These are phyloP conservation scores for Eucalyptus cloeziana DNA, from an alignment of 345 rosid species.

Conservation along the genomic window DNA sequence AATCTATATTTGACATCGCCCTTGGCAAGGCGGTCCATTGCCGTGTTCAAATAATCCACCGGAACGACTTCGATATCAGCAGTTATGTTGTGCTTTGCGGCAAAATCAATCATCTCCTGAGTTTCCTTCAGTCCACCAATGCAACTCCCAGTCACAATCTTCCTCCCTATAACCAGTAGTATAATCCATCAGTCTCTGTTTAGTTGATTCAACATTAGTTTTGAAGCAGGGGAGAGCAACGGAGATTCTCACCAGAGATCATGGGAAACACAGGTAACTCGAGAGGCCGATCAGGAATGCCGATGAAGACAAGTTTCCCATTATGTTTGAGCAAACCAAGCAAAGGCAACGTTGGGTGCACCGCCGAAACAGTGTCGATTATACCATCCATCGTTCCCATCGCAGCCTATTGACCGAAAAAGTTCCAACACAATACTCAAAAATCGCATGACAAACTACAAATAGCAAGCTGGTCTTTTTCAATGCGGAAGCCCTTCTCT, in stretches of 20 bases:
- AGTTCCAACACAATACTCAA: background rate
- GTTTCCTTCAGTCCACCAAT: conserved; percentile 30
- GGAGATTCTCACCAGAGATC: conserved; percentile 2
- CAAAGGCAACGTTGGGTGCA: conserved; percentile 27
- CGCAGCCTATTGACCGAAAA: conserved; percentile 18
- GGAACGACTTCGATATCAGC: conserved; percentile 21
- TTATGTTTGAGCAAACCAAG: conserved; percentile 27
- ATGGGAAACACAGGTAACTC: conserved; percentile 26
- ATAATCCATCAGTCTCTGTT: background rate
- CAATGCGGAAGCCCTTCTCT: too few species aligned
- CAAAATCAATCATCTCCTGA: conserved; percentile 29
- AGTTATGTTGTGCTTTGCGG: conserved; percentile 16
- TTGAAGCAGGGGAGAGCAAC: background rate
- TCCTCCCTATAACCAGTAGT: background rate
- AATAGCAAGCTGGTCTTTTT: too few species aligned
- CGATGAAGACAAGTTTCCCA: conserved; percentile 40
- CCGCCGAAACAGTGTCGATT: conserved; percentile 42
- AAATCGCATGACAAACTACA: background rate
- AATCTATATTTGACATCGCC: conserved; percentile 25
- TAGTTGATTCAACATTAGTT: background rate
- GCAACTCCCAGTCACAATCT: conserved; percentile 2
- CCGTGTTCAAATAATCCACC: conserved; percentile 22
- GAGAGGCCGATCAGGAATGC: conserved; percentile 34
- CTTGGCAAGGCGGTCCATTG: conserved; percentile 19
- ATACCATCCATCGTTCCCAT: conserved; percentile 47